A percentile compares a stretch with the other conserved stretches of the same genome.
phyloP scores from a whole-genome alignment of 176 grass and related monocot species.

The Oryza meyeriana region DNA sequence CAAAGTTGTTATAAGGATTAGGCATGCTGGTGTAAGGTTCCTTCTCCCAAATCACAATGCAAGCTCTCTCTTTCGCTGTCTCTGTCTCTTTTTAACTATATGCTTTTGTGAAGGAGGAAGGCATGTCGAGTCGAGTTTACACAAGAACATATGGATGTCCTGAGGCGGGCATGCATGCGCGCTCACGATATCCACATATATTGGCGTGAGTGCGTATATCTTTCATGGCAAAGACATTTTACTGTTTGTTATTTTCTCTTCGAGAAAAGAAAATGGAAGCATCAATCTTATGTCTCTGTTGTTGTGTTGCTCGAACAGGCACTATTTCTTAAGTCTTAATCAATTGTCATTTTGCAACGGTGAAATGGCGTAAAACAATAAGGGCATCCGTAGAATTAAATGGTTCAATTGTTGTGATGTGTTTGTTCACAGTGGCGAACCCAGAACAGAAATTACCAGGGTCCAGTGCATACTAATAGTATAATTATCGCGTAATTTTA shows the following conservation, averaged over 20 bases:
- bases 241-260: neutral
- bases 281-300: neutral
- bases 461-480: no score
- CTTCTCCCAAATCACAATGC: neutral
- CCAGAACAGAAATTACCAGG: no score
- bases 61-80: neutral
- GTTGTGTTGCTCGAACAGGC: neutral
- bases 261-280: neutral
- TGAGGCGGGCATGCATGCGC: neutral
- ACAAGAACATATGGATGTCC: neutral
- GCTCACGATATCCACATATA: slow-evolving; percentile 1
- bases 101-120: neutral
- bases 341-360: no score
- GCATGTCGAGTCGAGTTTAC: neutral
- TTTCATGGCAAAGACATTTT: neutral
- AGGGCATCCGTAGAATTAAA: no score
- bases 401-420: no score
- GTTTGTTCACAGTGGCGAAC: no score
- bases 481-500: no score
- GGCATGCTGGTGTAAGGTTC: neutral
- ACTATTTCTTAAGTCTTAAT: neutral
- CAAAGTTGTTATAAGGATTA: neutral
- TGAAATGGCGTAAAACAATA: no score
- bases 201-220: neutral
- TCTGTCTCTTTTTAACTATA: neutral